Evolutionary conservation across 2,329 filamentous ascomycete genomes (phyloP), one percentile per base, ranked within the genome.

Genomic region (Didymella pomorum): DNA sequence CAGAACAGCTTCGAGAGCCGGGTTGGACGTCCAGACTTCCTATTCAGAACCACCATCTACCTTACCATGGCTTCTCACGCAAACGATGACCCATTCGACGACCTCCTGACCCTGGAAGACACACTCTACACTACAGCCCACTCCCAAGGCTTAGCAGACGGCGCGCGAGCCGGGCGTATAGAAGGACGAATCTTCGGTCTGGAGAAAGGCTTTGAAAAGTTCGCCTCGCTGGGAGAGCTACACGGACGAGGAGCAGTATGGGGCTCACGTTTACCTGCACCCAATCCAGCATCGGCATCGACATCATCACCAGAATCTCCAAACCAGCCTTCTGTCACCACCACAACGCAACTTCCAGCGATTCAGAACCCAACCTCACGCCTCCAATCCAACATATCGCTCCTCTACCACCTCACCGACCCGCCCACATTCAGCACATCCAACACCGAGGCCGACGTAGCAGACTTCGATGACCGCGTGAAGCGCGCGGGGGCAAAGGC

Each of bases 131-230:
- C 86, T 43, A 87, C 94, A 77, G 95, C 95, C 58, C 94, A 93
- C 80, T 77, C 82, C 6, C 84, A 92, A 53, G 95, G 95, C 42
- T 77, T 87, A 46, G 79, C 83, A 39, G 94, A 97, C 77, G 95
- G 95, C 59, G 81, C 86, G 39, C 84, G 84, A 58, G 89, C 91
- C 29, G 95, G 95, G 37, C 88, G 89, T 57, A 87, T 92, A 64
- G 95, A 99, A 82, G 95, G 95, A 60, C 90, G 93, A 50, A 86
- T 92, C 20, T 92, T 98, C 73, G 95, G 94, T 0, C 86, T 98
- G 41, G 90, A 96, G 74, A 95, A 93, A 64, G 94, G 93, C 0
- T 98, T 95, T 69, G 92, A 97, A 69, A 98, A 97, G 79, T 97
- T 96, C 71, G 74, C 90, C 41, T 89, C 92, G 62, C 86, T 92